A percentile compares a stretch with the other conserved stretches of the same genome.
phyloP scores from a whole-genome alignment of 495 filamentous ascomycete species.

The Hypoxylon rickii region DNA sequence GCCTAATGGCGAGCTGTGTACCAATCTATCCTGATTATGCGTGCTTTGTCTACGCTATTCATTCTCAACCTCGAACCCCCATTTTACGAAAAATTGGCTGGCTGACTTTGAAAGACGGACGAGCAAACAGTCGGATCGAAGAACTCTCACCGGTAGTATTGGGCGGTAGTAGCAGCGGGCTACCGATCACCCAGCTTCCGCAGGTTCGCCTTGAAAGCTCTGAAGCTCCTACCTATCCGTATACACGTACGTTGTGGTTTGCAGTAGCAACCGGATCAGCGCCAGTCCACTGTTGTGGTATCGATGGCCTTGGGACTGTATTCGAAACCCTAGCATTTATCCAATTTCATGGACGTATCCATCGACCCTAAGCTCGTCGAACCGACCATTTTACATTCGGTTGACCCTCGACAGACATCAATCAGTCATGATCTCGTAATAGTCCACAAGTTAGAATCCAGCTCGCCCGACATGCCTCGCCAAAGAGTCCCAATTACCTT shows the following conservation, averaged over 20 bases:
- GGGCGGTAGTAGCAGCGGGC: conserved; percentile 11
- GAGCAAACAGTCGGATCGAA: background rate
- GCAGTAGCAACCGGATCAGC: conserved; percentile 16
- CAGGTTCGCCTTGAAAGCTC: conserved; percentile 1
- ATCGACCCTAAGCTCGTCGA: conserved; percentile 27
- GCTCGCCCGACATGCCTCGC: conserved; percentile 42
- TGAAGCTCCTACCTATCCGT: conserved; percentile 14
- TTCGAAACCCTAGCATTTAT: conserved; percentile 1
- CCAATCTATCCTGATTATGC: no score
- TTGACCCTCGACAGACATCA: conserved; percentile 22
- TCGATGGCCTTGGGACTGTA: conserved; percentile 13
- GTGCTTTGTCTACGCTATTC: background rate
- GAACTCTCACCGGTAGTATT: background rate
- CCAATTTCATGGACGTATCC: conserved; percentile 22
- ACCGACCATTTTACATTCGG: conserved; percentile 22
- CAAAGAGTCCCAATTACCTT: conserved; percentile 54
- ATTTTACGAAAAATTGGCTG: conserved; percentile 1
- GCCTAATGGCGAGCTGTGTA: no score
- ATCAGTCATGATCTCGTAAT: conserved; percentile 29
- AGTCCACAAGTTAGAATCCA: conserved; percentile 14
- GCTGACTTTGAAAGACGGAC: background rate
- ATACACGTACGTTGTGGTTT: background rate
- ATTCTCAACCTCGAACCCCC: background rate
- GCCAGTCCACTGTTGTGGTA: background rate
- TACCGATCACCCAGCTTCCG: conserved; percentile 5